Base-by-base conservation (phyloP, 257 asterid species). In the Verbena officinalis region DNA sequence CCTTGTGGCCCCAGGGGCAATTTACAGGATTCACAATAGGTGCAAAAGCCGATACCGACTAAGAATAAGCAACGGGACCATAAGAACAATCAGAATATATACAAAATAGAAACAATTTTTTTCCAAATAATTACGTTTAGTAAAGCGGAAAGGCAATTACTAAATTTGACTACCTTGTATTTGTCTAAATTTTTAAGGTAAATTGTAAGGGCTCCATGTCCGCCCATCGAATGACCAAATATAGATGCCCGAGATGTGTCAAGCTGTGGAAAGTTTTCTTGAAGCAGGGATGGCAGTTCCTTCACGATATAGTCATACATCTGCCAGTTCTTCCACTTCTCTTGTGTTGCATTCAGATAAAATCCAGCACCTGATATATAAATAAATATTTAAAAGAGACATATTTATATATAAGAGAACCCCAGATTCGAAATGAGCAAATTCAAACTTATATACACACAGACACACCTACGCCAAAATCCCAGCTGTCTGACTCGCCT, bases 401-500 rank as follows among this genome's bases (percentile, higher is more conserved):
- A n/a, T n/a, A n/a, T n/a, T n/a, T n/a, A n/a, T n/a, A n/a, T n/a
- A n/a, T n/a, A n/a, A n/a, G n/a, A n/a, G n/a, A n/a, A n/a, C n/a
- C n/a, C n/a, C n/a, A n/a, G n/a, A n/a, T n/a, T n/a, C n/a, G n/a
- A n/a, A n/a, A n/a, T n/a, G n/a, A n/a, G n/a, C n/a, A n/a, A n/a
- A n/a, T n/a, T n/a, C n/a, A n/a, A n/a, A n/a, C n/a, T n/a, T n/a
- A n/a, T n/a, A n/a, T n/a, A n/a, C n/a, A n/a, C n/a, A n/a, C n/a
- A n/a, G 54, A 59, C 79, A 46, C 73, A 94, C 99, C 97, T 61
- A 94, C 79, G n/a, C 99, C 99, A 72, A 94, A 94, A 78, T 94
- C 97, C 99, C 99, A 94, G 91, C 90, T 88, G 69, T 94, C 97
- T 2, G 97, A 84, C 76, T 94, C 99, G 61, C 99, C 97, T 71